phyloP scores from a whole-genome alignment of 805 yeast species.

The Candida vaughaniae region DNA sequence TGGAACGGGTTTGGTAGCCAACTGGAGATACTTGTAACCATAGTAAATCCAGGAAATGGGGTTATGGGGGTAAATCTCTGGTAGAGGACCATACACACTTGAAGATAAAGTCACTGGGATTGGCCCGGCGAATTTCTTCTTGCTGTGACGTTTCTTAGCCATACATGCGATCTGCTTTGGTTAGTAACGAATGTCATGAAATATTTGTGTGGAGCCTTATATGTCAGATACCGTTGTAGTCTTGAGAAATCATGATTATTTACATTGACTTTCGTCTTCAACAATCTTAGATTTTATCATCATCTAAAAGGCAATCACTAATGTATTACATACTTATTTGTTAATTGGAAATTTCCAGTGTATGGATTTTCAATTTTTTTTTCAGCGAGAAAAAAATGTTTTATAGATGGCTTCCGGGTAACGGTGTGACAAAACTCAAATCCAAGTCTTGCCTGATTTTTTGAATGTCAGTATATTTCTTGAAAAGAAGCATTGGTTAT shows the following conservation, averaged over 20 bases:
- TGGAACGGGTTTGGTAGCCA: conserved; percentile 25
- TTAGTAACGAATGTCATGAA: not conserved
- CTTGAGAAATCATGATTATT: conserved; percentile 56
- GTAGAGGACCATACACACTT: conserved; percentile 42
- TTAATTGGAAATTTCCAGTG: not conserved
- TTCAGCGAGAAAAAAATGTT: not conserved
- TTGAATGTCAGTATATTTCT: no score
- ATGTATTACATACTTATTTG: not conserved
- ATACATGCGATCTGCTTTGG: conserved; percentile 3
- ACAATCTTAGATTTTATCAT: conserved; percentile 20
- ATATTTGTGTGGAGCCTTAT: no score
- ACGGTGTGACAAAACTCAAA: no score
- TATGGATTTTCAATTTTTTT: not conserved
- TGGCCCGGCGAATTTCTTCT: conserved; percentile 43
- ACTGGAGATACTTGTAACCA: conserved; percentile 30
- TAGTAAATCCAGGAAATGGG: conserved; percentile 63
- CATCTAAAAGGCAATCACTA: conserved; percentile 11
- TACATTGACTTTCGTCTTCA: conserved; percentile 41
- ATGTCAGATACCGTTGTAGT: conserved; percentile 98
- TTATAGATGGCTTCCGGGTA: not conserved
- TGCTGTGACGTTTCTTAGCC: conserved; percentile 20
- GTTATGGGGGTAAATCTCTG: conserved; percentile 59
- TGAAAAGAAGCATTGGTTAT: no score
- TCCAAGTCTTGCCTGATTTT: no score
- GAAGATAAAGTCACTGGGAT: conserved; percentile 52